These are phyloP conservation scores for Wickerhamiella alocasiicola DNA, from an alignment of 805 yeast genomes.

Conservation along the genomic window DNA sequence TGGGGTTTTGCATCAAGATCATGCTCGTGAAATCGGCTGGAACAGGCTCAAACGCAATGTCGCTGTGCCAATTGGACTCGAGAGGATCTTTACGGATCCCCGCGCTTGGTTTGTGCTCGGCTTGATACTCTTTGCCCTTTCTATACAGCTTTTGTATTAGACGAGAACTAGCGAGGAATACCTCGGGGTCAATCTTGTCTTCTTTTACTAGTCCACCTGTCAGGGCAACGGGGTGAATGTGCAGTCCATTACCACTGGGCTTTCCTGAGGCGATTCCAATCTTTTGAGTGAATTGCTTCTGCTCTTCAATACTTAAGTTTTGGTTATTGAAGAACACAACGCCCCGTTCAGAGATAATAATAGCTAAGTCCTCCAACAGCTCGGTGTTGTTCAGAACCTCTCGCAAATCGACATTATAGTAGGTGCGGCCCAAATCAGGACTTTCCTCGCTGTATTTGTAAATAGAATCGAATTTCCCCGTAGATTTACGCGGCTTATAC, in stretches of 20 bases:
- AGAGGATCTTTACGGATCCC: constrained; percentile 6
- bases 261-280: constrained; percentile 12
- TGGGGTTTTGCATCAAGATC: constrained; percentile 35
- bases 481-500: constrained; percentile 5
- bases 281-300: constrained; percentile 14
- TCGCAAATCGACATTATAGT: constrained; percentile 19
- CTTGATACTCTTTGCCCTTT: not conserved
- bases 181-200: constrained; percentile 12
- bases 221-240: constrained; percentile 14
- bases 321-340: constrained; percentile 39
- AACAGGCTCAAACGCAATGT: constrained; percentile 42
- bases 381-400: constrained; percentile 17
- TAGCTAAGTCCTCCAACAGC: constrained; percentile 33
- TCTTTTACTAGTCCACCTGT: constrained; percentile 10
- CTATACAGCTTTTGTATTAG: constrained; percentile 1
- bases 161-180: constrained; percentile 8
- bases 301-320: constrained; percentile 25
- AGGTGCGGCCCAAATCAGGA: constrained; percentile 7
- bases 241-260: constrained; percentile 12
- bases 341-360: constrained; percentile 35
- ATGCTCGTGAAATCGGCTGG: constrained; percentile 47
- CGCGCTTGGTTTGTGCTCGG: not conserved
- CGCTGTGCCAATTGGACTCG: constrained; percentile 36
- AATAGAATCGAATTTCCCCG: constrained; percentile 10
- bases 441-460: constrained; percentile 13